phyloP scores from a whole-genome alignment of 2,329 filamentous ascomycete species.

The Sporothrix luriei region DNA sequence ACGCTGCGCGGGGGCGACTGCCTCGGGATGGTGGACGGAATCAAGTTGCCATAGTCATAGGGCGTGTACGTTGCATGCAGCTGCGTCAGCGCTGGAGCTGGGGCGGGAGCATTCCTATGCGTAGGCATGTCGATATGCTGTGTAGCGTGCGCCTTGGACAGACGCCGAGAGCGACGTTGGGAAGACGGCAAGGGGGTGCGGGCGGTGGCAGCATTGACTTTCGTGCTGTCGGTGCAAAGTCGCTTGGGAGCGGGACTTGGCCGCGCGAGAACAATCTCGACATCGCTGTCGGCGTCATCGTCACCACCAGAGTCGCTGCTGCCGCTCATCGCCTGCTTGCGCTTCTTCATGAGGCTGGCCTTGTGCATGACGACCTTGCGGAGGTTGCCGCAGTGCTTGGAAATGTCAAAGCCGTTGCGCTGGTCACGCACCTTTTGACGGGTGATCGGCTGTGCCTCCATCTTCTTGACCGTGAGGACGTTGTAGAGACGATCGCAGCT shows the following conservation, averaged over 20 bases:
- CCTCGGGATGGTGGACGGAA: not conserved
- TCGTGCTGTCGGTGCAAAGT: not conserved
- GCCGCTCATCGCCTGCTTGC: slow-evolving; percentile 1
- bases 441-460: slow-evolving; percentile 34
- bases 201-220: not conserved
- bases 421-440: slow-evolving; percentile 33
- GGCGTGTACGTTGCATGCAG: not conserved
- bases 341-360: slow-evolving; percentile 20
- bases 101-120: not conserved
- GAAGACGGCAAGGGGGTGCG: not conserved
- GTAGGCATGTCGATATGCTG: not conserved
- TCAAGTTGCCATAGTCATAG: not conserved
- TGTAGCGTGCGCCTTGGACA: not conserved
- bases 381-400: slow-evolving; percentile 35
- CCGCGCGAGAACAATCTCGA: not conserved
- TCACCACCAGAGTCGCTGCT: slow-evolving; percentile 2
- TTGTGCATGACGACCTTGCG: slow-evolving; percentile 17
- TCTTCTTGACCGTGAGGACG: slow-evolving; percentile 36
- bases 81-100: not conserved
- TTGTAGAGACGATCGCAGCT: slow-evolving; percentile 36
- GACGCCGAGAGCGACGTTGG: slow-evolving; percentile 25
- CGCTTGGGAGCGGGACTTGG: not conserved
- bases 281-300: not conserved
- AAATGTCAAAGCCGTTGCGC: slow-evolving; percentile 34
- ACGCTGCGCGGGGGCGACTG: not conserved